Evolutionary conservation across 2,329 filamentous ascomycete genomes (phyloP), one percentile per base, ranked within the genome.

Genomic region (Alternaria burnsii): DNA sequence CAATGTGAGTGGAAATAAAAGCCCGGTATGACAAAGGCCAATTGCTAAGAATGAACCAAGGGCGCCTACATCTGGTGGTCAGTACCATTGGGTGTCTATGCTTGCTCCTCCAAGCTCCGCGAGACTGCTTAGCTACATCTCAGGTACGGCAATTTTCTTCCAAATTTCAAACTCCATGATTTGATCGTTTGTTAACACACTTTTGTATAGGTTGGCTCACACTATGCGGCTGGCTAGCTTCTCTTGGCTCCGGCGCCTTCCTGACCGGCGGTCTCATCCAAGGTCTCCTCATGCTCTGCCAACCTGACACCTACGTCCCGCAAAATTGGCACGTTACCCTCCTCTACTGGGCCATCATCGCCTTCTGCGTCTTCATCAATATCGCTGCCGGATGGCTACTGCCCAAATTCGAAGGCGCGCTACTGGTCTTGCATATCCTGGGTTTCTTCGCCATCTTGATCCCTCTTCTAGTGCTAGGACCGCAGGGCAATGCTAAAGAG

Each of bases 391-490:
- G 79, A 2, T 77, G 76, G 40, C 62, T 80, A 1, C 71, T 86
- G 3, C 83, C 83, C 1, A 72, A 79, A 14, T 74, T 84, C 40
- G 84, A 87, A 68, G 80, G 80, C 3, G 58, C 81, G 5, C 70
- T 84, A 30, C 70, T 85, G 3, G 71, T 83, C 4, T 55, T 86
- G 4, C 84, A 86, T 58, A 74, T 85, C 26, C 63, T 82, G 7
- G 84, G 83, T 2, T 82, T 85, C 64, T 82, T 85, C 58, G 82
- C 78, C 3, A 80, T 85, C 52, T 67, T 86, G 16, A 81, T 84
- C 12, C 77, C 81, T 0, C 69, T 85, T 4, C 76, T 80, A 61
- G 76, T 79, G 1, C 73, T 82, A 55, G 79, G 80, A 0, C 78
- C 81, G 0, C 74, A 77, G 22, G 74, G 74, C 1, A 67, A 74